These are phyloP conservation scores for Vigna angularis DNA, from an alignment of 306 rosid genomes.

Conservation along the genomic window DNA sequence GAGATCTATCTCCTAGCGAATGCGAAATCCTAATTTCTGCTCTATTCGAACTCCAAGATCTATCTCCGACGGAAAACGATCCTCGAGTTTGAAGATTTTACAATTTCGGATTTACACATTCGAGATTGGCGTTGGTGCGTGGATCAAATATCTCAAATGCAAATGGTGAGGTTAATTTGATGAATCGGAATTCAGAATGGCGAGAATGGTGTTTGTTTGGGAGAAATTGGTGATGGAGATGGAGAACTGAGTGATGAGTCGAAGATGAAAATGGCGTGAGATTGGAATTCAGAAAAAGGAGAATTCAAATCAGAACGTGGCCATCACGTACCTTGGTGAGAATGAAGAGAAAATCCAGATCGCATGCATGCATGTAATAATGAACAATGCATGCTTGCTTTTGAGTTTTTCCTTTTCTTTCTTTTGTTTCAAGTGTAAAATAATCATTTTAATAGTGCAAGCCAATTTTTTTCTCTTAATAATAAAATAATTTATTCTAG, in stretches of 20 bases:
- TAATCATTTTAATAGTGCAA: neutral
- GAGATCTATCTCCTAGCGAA: slow-evolving; percentile 29
- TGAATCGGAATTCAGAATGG: too few relatives aligned
- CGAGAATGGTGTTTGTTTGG: too few relatives aligned
- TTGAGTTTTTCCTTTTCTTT: neutral
- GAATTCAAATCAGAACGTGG: neutral
- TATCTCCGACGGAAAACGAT: slow-evolving; percentile 13
- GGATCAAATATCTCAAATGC: neutral
- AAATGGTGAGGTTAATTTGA: neutral
- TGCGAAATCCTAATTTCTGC: slow-evolving; percentile 28
- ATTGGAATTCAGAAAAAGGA: neutral
- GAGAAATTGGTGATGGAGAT: too few relatives aligned
- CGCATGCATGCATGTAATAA: slow-evolving; percentile 13
- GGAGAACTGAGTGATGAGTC: too few relatives aligned
- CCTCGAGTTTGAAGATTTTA: neutral
- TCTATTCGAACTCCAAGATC: slow-evolving; percentile 6
- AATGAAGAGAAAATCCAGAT: neutral
- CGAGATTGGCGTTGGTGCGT: neutral
- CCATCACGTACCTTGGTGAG: neutral
- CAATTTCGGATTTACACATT: neutral
- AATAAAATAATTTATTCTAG: too few relatives aligned
- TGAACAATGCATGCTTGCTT: neutral
- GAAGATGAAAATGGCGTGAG: neutral
- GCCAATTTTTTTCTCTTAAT: too few relatives aligned
- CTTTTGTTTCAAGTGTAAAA: neutral